These are phyloP conservation scores for Erythrophleum ivorense DNA, from an alignment of 331 rosid genomes.

Conservation along the genomic window DNA sequence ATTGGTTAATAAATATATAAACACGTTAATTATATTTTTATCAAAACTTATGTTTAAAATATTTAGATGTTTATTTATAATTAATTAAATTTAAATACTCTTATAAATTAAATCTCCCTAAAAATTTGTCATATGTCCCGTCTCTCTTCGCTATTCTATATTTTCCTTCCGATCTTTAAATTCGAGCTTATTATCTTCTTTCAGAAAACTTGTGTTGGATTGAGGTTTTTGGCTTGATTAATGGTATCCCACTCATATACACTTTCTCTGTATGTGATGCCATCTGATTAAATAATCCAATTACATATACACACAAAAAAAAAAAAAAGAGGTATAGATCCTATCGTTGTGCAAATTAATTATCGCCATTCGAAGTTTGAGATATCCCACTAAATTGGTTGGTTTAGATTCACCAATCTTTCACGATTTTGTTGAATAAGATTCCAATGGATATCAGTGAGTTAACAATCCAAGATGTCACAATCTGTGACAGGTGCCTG, in stretches of 20 bases:
- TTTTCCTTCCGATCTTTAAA: no score
- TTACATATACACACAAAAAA: background rate
- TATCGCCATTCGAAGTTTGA: slow-evolving; percentile 29
- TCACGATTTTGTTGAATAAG: slow-evolving; percentile 41
- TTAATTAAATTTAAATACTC: no score
- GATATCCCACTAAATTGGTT: slow-evolving; percentile 42
- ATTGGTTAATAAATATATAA: background rate
- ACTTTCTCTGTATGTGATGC: background rate
- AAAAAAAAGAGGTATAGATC: background rate
- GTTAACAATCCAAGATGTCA: slow-evolving; percentile 46
- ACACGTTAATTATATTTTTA: no score
- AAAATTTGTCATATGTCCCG: no score
- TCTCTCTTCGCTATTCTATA: no score
- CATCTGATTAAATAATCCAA: slow-evolving; percentile 1
- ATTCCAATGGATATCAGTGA: slow-evolving; percentile 40
- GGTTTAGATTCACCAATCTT: slow-evolving; percentile 43
- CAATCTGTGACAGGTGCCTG: slow-evolving; percentile 44
- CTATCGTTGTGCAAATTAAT: slow-evolving; percentile 23
- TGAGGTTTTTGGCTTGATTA: background rate
- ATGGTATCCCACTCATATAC: background rate
- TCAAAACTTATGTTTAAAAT: no score
- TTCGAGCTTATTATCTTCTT: no score
- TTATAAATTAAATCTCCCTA: no score
- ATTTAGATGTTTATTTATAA: no score
- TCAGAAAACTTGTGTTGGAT: background rate